These are phyloP conservation scores for Hypoxylon sp. DNA, from an alignment of 2,329 filamentous ascomycete genomes.

Conservation along the genomic window DNA sequence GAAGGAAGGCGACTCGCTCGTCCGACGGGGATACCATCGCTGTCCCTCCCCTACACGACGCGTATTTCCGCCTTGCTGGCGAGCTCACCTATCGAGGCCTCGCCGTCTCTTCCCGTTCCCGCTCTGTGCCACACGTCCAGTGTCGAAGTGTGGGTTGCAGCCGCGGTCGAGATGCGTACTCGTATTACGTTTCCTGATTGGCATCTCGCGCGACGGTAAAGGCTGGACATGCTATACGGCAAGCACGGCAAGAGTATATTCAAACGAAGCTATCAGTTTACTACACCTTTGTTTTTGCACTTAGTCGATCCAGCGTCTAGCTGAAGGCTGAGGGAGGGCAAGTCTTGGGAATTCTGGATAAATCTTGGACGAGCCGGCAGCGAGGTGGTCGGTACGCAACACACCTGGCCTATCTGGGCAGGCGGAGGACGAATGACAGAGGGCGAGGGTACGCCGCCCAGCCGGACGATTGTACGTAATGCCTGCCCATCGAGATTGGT, in stretches of 20 bases:
- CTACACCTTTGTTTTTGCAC: slow-evolving; percentile 7
- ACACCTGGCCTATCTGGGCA: neutral
- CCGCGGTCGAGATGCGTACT: slow-evolving; percentile 17
- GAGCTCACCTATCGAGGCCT: slow-evolving; percentile 10
- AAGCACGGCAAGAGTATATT: too few species aligned
- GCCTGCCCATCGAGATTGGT: slow-evolving; percentile 11
- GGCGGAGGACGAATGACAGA: neutral
- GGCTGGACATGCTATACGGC: slow-evolving; percentile 2
- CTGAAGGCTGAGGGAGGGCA: slow-evolving; percentile 7
- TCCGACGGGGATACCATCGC: slow-evolving; percentile 20
- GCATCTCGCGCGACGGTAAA: slow-evolving; percentile 27
- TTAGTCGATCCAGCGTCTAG: slow-evolving; percentile 22
- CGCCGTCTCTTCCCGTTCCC: slow-evolving; percentile 20
- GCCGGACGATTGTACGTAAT: slow-evolving; percentile 4
- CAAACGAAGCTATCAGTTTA: slow-evolving; percentile 1
- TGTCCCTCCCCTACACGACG: neutral
- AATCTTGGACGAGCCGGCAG: slow-evolving; percentile 4
- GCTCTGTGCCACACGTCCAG: slow-evolving; percentile 21
- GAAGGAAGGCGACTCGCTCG: slow-evolving; percentile 36
- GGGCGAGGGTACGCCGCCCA: slow-evolving; percentile 1
- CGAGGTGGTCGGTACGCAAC: neutral
- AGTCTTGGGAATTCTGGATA: neutral
- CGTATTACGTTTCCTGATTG: slow-evolving; percentile 20
- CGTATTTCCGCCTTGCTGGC: neutral
- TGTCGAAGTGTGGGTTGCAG: slow-evolving; percentile 33